A percentile compares a stretch with the other conserved stretches of the same genome.
Conservation (phyloP, 345 rosid species). For the Hibiscus syriacus region DNA sequence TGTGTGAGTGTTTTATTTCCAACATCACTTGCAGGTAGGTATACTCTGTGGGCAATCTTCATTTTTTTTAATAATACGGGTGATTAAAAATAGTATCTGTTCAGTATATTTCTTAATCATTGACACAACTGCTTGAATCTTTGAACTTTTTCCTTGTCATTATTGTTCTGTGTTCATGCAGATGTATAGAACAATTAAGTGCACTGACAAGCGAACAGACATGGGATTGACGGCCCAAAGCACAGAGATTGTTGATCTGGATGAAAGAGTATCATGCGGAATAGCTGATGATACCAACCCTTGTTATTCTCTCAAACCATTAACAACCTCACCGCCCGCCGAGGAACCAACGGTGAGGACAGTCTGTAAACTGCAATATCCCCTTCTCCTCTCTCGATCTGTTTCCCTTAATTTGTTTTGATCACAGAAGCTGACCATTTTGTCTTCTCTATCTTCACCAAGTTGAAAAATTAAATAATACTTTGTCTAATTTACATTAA, state of each 20-base stretch:
- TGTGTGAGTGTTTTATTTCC: too few relatives aligned
- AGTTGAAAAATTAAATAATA: not conserved
- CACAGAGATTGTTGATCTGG: constrained; percentile 14
- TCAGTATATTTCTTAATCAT: too few relatives aligned
- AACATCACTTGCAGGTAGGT: too few relatives aligned
- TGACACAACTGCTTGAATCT: too few relatives aligned
- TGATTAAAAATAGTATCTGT: too few relatives aligned
- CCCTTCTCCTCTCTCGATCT: not conserved
- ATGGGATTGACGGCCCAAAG: too few relatives aligned
- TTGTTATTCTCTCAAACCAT: too few relatives aligned
- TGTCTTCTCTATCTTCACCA: not conserved
- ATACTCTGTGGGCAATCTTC: constrained; percentile 13
- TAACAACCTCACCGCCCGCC: too few relatives aligned
- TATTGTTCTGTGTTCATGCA: constrained; percentile 42
- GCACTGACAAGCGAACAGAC: constrained; percentile 51
- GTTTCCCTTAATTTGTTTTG: not conserved
- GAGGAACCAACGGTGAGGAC: constrained; percentile 23
- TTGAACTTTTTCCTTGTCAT: not conserved
- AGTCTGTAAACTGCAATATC: not conserved
- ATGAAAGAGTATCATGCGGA: constrained; percentile 11
- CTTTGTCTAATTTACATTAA: not conserved
- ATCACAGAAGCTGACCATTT: not conserved
- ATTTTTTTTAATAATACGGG: constrained; percentile 16
- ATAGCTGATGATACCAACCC: too few relatives aligned
- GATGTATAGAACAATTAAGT: constrained; percentile 99